These are phyloP conservation scores for Musa beccarii DNA, from an alignment of 176 grass and related monocot species.

Conservation along the genomic window DNA sequence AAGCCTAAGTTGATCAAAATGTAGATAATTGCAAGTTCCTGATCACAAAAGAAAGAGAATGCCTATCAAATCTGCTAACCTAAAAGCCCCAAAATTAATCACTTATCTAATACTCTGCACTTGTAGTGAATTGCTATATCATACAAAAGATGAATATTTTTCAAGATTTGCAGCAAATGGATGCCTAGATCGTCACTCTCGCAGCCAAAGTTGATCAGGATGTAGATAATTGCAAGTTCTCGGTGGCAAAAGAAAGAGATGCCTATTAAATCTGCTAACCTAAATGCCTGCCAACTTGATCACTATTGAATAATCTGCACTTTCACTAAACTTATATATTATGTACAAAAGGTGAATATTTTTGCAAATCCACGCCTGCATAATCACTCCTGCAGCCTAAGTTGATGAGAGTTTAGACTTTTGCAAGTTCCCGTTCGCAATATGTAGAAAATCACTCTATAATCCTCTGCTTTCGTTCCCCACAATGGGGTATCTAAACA, in stretches of 20 bases:
- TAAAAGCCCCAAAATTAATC: neutral
- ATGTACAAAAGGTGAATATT: neutral
- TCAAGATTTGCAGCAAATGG: neutral
- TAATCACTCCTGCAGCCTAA: neutral
- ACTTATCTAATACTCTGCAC: neutral
- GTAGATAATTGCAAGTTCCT: neutral
- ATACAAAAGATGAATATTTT: neutral
- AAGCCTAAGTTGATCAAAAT: too few relatives aligned
- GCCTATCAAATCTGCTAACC: neutral
- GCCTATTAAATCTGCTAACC: neutral
- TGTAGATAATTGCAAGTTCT: neutral
- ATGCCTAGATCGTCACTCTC: neutral
- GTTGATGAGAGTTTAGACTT: too few relatives aligned
- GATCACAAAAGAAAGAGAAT: neutral
- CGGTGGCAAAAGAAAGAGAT: neutral
- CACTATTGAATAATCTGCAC: neutral
- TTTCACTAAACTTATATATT: too few relatives aligned
- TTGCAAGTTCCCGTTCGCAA: neutral
- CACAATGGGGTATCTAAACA: neutral
- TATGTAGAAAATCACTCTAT: neutral
- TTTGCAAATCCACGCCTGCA: neutral
- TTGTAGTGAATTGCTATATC: too few relatives aligned
- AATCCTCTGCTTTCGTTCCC: neutral
- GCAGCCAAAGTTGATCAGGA: too few relatives aligned
- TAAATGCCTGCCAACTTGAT: neutral